phyloP scores from a whole-genome alignment of 768 basidiomycete species.

The Auriscalpium orientale region DNA sequence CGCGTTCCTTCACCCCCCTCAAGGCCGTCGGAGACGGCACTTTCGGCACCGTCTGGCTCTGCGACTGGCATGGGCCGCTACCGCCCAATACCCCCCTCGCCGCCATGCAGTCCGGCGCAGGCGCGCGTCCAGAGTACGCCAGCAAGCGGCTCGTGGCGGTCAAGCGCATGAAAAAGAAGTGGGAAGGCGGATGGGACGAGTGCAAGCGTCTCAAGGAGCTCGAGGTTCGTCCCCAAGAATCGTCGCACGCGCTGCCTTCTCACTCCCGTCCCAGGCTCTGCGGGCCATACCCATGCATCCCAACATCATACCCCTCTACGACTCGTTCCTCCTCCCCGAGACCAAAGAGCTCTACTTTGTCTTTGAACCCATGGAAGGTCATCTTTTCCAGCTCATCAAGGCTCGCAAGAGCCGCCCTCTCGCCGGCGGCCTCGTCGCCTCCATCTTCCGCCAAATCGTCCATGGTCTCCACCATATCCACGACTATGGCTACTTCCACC shows the following conservation, averaged over 20 bases:
- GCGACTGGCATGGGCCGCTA: constrained; percentile 97
- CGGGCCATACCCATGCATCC: constrained; percentile 92
- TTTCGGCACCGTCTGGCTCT: constrained; percentile 97
- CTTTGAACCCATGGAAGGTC: constrained; percentile 99
- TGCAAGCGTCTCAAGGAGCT: constrained; percentile 93
- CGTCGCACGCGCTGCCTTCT: constrained; percentile 12
- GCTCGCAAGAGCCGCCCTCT: constrained; percentile 90
- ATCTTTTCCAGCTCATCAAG: constrained; percentile 98
- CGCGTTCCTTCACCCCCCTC: constrained; percentile 87
- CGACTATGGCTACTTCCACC: constrained; percentile 89
- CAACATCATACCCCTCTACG: constrained; percentile 97
- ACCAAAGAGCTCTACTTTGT: constrained; percentile 98
- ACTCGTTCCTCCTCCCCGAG: constrained; percentile 95
- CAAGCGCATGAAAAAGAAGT: constrained; percentile 96
- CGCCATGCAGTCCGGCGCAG: constrained; percentile 93
- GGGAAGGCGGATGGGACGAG: constrained; percentile 98
- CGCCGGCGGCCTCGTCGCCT: constrained; percentile 93
- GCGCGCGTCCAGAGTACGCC: constrained; percentile 87
- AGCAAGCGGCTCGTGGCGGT: constrained; percentile 94
- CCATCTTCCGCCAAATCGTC: constrained; percentile 89
- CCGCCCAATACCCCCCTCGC: constrained; percentile 87
- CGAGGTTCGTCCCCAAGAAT: constrained; percentile 51
- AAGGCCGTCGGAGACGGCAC: constrained; percentile 98
- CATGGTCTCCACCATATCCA: constrained; percentile 92
- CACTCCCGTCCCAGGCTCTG: constrained; percentile 56